Percentiles rank a stretch among this genome's conserved stretches.
phyloP scores from a whole-genome alignment of 345 rosid species.

The Leavenworthia alabamica region DNA sequence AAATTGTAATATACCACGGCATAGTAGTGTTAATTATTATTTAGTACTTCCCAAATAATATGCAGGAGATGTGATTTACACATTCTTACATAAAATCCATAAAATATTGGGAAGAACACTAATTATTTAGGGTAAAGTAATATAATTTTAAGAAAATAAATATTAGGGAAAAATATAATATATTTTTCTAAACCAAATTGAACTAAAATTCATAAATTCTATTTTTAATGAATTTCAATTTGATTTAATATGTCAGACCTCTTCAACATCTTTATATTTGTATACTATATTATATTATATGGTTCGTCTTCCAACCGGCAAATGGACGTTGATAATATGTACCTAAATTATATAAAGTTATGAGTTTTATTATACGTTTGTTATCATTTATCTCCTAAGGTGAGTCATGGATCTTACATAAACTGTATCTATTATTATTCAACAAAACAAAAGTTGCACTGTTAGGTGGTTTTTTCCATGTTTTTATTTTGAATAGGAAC shows the following conservation, averaged over 20 bases:
- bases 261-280: constrained; percentile 6
- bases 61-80: too few relatives aligned
- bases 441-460: not conserved
- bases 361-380: constrained; percentile 1
- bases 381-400: constrained; percentile 14
- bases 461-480: not conserved
- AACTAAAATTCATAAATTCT: not conserved
- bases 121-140: too few relatives aligned
- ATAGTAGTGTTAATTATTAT: too few relatives aligned
- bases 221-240: not conserved
- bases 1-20: too few relatives aligned
- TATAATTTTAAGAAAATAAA: too few relatives aligned
- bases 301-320: constrained; percentile 26
- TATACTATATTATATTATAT: too few relatives aligned
- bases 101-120: too few relatives aligned
- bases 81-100: too few relatives aligned
- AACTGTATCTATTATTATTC: not conserved
- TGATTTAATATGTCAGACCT: not conserved
- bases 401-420: constrained; percentile 9
- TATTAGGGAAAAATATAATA: too few relatives aligned
- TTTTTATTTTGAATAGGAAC: not conserved
- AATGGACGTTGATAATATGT: constrained; percentile 21
- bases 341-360: constrained; percentile 6
- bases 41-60: too few relatives aligned
- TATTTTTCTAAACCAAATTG: not conserved